phyloP scores from a whole-genome alignment of 345 rosid species.

The Moringa oleifera region DNA sequence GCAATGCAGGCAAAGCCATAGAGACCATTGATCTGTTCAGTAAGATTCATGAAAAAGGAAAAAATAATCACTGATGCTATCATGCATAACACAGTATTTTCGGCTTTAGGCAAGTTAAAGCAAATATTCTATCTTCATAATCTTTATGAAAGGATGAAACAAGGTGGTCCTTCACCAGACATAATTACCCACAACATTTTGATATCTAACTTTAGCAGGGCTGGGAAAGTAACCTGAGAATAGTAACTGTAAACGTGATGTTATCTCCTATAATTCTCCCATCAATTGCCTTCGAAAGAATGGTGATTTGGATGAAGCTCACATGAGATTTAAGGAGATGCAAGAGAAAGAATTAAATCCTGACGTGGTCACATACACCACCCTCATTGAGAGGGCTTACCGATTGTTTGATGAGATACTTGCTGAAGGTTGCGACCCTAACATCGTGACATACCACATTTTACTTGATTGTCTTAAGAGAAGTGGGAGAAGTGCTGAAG shows the following conservation, averaged over 20 bases:
- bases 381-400: constrained; percentile 81
- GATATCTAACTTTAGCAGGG: constrained; percentile 74
- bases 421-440: constrained; percentile 71
- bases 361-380: constrained; percentile 90
- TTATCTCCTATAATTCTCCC: constrained; percentile 76
- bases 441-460: constrained; percentile 83
- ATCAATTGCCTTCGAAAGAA: constrained; percentile 90
- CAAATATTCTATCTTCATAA: constrained; percentile 59
- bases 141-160: constrained; percentile 76
- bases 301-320: constrained; percentile 93
- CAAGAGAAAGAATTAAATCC: constrained; percentile 78
- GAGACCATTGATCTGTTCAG: constrained; percentile 74
- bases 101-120: constrained; percentile 70
- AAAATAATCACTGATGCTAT: constrained; percentile 47
- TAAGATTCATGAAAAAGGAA: constrained; percentile 72
- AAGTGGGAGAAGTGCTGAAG: constrained; percentile 76
- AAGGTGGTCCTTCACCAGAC: constrained; percentile 65
- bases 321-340: constrained; percentile 88
- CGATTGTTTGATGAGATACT: constrained; percentile 81
- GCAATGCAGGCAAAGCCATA: constrained; percentile 59
- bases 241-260: constrained; percentile 63
- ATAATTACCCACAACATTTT: constrained; percentile 77
- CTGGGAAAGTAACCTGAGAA: constrained; percentile 75
- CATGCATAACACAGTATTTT: constrained; percentile 72
- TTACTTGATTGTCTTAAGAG: constrained; percentile 85